Evolutionary conservation across 768 basidiomycete species (phyloP).

Genomic region (Guyanaporus albipodus): DNA sequence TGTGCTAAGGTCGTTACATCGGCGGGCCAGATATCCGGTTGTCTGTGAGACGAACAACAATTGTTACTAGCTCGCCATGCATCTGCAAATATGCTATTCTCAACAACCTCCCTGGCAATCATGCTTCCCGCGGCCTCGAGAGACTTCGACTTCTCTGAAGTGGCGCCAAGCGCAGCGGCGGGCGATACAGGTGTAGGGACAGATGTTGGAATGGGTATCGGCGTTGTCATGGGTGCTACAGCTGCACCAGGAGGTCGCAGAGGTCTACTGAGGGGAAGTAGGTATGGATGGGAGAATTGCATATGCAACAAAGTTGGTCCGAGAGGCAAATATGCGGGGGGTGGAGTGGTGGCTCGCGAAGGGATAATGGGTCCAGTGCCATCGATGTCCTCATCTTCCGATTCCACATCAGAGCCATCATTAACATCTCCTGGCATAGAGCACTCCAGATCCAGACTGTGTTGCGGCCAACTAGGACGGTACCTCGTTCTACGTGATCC

Average conservation of each 20-base stretch:
- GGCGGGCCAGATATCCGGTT: conserved; percentile 50
- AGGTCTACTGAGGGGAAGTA: conserved; percentile 60
- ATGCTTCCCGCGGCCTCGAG: conserved; percentile 64
- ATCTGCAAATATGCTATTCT: conserved; percentile 66
- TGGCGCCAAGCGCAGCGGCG: conserved; percentile 60
- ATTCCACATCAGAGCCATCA: conserved; percentile 38
- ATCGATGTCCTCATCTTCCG: conserved; percentile 40
- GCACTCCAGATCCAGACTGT: conserved; percentile 46
- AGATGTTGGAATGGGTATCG: conserved; percentile 40
- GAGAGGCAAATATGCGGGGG: conserved; percentile 64
- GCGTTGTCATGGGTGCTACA: conserved; percentile 42
- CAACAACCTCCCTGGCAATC: conserved; percentile 65
- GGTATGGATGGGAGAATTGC: conserved; percentile 58
- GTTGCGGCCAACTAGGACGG: conserved; percentile 42
- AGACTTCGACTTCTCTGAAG: conserved; percentile 61
- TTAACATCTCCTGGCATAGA: conserved; percentile 32
- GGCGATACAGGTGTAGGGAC: conserved; percentile 86
- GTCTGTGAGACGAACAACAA: conserved; percentile 7
- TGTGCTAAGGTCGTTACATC: conserved; percentile 50
- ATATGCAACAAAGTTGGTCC: conserved; percentile 67
- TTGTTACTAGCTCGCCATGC: conserved; percentile 52
- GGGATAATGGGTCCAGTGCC: conserved; percentile 19
- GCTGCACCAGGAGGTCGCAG: conserved; percentile 56
- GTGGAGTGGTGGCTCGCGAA: conserved; percentile 65
- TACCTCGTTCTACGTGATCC: conserved; percentile 33